A percentile compares a stretch with the other conserved stretches of the same genome.
phyloP scores from a whole-genome alignment of 1,139 yeast species.

The Arxiozyma slooffiae region DNA sequence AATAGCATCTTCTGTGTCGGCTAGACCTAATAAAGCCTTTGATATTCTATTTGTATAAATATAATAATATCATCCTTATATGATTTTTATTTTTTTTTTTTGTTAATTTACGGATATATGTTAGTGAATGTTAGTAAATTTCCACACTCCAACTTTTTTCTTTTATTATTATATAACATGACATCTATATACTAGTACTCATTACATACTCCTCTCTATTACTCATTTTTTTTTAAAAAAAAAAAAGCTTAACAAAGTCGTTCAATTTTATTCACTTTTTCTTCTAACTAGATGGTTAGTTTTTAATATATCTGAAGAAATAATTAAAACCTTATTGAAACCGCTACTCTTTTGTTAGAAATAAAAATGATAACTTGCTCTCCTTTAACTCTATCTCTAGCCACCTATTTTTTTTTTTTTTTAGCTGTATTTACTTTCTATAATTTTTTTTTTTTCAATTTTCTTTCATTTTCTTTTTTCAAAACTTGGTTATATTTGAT shows the following conservation, averaged over 20 bases:
- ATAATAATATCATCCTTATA: not conserved
- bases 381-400: not conserved
- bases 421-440: not conserved
- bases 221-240: not conserved
- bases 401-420: not conserved
- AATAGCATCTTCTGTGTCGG: constrained; percentile 48
- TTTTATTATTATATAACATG: no score
- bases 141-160: no score
- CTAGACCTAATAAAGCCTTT: constrained; percentile 34
- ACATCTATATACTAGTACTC: not conserved
- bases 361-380: not conserved
- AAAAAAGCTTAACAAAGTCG: not conserved
- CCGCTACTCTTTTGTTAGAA: not conserved
- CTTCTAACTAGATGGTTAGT: no score
- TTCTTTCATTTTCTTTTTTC: no score
- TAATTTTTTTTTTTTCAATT: no score
- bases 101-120: not conserved
- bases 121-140: not conserved
- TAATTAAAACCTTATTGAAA: no score
- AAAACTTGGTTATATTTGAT: no score
- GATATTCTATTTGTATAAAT: constrained; percentile 8
- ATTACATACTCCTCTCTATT: not conserved
- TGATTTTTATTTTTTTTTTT: no score
- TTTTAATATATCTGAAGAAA: no score
- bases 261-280: not conserved